phyloP scores from a whole-genome alignment of 495 filamentous ascomycete species.

The Penicillium tannophilum region DNA sequence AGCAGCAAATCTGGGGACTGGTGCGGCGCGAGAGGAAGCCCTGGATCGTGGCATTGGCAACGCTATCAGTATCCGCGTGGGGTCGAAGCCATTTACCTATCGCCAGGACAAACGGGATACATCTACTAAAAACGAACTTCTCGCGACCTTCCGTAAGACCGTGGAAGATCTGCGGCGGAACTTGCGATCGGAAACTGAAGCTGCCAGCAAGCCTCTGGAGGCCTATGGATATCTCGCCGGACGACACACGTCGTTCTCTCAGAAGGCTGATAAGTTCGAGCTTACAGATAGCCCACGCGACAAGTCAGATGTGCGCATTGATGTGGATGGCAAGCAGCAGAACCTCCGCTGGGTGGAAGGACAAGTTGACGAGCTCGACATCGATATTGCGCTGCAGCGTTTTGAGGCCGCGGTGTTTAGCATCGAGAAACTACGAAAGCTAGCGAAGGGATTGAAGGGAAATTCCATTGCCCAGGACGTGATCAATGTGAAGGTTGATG shows the following conservation, averaged over 20 bases:
- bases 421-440: constrained; percentile 78
- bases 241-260: constrained; percentile 31
- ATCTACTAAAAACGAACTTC: constrained; percentile 73
- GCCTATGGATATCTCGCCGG: constrained; percentile 72
- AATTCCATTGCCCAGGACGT: constrained; percentile 85
- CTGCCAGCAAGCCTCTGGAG: constrained; percentile 74
- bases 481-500: constrained; percentile 85
- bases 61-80: constrained; percentile 88
- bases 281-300: constrained; percentile 73
- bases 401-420: constrained; percentile 82
- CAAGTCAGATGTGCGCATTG: constrained; percentile 74
- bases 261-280: constrained; percentile 55
- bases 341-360: constrained; percentile 93
- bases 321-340: constrained; percentile 94
- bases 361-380: constrained; percentile 95
- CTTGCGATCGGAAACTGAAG: constrained; percentile 79
- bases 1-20: constrained; percentile 59
- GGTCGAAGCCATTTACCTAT: constrained; percentile 91
- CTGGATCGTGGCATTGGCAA: constrained; percentile 71
- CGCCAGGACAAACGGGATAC: constrained; percentile 74
- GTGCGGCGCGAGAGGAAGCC: constrained; percentile 54
- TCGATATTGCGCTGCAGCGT: constrained; percentile 87
- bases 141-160: constrained; percentile 87
- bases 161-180: constrained; percentile 86
- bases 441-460: constrained; percentile 77